phyloP scores from a whole-genome alignment of 192 early-diverging fungal genomes.

The Coemansia guatemalensis region DNA sequence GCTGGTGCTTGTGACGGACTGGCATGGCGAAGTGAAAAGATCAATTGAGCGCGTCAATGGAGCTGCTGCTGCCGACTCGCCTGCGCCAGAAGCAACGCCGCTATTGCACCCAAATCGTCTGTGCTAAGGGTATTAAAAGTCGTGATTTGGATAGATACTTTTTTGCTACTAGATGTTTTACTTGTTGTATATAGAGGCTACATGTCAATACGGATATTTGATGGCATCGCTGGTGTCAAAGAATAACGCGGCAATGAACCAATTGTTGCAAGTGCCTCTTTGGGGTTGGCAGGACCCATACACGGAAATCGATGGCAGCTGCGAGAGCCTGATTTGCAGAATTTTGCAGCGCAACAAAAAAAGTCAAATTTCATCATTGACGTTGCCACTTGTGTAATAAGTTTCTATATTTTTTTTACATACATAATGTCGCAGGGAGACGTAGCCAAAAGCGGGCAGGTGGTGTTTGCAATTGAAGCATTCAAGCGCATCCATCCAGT shows the following conservation, averaged over 20 bases:
- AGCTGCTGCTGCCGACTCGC: constrained; percentile 18
- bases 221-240: neutral
- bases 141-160: neutral
- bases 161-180: neutral
- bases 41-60: constrained; percentile 30
- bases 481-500: constrained; percentile 86
- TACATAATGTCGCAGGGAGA: neutral
- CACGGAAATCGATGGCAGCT: neutral
- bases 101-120: constrained; percentile 16
- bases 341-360: neutral
- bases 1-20: constrained; percentile 41
- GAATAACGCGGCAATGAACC: neutral
- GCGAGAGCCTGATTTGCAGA: neutral
- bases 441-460: constrained; percentile 10
- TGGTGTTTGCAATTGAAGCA: constrained; percentile 61
- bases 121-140: neutral
- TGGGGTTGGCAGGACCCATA: neutral
- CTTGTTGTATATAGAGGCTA: neutral
- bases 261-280: neutral
- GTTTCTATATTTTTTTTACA: neutral
- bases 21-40: constrained; percentile 30
- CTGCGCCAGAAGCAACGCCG: constrained; percentile 22
- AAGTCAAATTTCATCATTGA: neutral
- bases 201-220: neutral
- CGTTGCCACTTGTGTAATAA: neutral